Percentiles rank a stretch among this genome's conserved stretches.
Conservation (phyloP, 768 basidiomycete species). For the Pisolithus marmoratus region DNA sequence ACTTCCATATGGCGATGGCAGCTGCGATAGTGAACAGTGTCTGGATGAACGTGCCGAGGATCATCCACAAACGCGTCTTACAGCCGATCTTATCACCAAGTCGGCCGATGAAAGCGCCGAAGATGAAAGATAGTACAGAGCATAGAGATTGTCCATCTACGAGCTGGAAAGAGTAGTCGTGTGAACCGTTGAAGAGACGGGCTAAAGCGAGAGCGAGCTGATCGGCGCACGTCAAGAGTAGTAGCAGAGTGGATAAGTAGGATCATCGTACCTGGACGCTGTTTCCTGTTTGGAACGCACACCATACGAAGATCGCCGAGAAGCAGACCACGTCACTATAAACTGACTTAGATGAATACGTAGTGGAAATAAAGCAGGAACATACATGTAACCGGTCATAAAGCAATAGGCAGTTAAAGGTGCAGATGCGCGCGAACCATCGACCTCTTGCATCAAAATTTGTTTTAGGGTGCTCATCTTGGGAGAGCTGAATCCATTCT, state of each 20-base stretch:
- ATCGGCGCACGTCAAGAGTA: not conserved
- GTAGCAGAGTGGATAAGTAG: not conserved
- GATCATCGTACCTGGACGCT: slow-evolving; percentile 55
- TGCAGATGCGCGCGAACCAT: slow-evolving; percentile 32
- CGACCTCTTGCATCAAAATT: slow-evolving; percentile 5
- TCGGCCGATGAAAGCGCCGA: slow-evolving; percentile 73
- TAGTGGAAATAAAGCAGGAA: slow-evolving; percentile 2
- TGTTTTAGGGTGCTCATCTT: not conserved
- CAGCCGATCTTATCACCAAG: slow-evolving; percentile 76
- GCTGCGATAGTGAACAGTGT: slow-evolving; percentile 70
- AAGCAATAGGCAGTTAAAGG: slow-evolving; percentile 61
- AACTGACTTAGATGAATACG: not conserved
- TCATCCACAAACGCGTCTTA: slow-evolving; percentile 71
- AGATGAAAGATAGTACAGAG: slow-evolving; percentile 67
- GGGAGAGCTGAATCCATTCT: not conserved
- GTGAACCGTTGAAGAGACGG: slow-evolving; percentile 58
- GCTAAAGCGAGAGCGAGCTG: slow-evolving; percentile 78
- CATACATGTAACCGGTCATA: slow-evolving; percentile 70
- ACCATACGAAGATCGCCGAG: slow-evolving; percentile 75
- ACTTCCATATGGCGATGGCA: slow-evolving; percentile 68
- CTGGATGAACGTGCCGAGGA: slow-evolving; percentile 66
- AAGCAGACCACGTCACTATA: slow-evolving; percentile 61
- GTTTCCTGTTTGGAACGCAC: slow-evolving; percentile 76
- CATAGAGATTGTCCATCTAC: slow-evolving; percentile 81
- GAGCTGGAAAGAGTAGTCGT: slow-evolving; percentile 62